Percentiles rank a stretch among this genome's conserved stretches.
These are phyloP conservation scores for Mycoemilia scoparia DNA, from an alignment of 192 early-diverging fungal species.

Conservation along the genomic window DNA sequence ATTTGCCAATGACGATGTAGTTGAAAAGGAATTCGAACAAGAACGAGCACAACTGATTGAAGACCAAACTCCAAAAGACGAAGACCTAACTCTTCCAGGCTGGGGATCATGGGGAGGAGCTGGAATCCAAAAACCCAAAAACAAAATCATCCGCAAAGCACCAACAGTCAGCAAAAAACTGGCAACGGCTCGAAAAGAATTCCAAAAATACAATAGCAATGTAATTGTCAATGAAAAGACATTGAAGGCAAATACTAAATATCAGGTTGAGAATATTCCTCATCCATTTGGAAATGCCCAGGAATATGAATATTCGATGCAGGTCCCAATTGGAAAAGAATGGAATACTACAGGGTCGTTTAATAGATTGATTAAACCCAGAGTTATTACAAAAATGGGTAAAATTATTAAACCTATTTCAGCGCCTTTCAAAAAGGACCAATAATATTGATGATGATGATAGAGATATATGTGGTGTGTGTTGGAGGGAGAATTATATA, in stretches of 20 bases:
- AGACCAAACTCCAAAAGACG: conserved; percentile 57
- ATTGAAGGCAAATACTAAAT: conserved; percentile 56
- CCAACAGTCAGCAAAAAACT: conserved; percentile 13
- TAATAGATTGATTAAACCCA: conserved; percentile 57
- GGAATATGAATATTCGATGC: conserved; percentile 77
- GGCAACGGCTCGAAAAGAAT: conserved; percentile 8
- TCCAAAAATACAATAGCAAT: conserved; percentile 15
- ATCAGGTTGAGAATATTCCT: conserved; percentile 52
- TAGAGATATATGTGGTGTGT: background rate
- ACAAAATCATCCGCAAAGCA: conserved; percentile 34
- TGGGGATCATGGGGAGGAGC: conserved; percentile 80
- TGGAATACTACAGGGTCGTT: conserved; percentile 75
- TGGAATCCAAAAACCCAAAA: conserved; percentile 41
- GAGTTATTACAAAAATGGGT: conserved; percentile 67
- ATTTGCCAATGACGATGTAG: conserved; percentile 86
- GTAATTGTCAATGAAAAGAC: conserved; percentile 89
- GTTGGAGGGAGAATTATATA: no score
- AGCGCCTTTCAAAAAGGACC: conserved; percentile 36
- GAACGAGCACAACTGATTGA: conserved; percentile 58
- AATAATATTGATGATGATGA: conserved; percentile 4
- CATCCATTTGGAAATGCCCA: conserved; percentile 66
- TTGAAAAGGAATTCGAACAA: conserved; percentile 68
- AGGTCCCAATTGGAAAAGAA: conserved; percentile 81
- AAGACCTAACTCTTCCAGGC: conserved; percentile 76
- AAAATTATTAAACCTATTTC: conserved; percentile 70